Base-by-base conservation (phyloP, 2,329 filamentous ascomycete genomes). In the Botryotinia globosa region DNA sequence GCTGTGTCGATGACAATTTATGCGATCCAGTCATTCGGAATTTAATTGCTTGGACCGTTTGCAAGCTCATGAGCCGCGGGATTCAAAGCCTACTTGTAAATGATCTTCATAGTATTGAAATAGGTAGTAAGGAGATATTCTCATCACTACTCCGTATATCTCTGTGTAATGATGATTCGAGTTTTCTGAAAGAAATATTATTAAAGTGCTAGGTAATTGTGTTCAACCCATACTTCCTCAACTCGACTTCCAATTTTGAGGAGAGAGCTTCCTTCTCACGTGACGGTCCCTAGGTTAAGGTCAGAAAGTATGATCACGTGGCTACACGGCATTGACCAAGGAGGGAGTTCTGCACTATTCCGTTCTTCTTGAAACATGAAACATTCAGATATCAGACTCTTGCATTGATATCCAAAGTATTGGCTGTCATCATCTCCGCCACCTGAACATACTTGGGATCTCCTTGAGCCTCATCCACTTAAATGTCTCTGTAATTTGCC, bases 351-450 rank as follows among this genome's bases (percentile, higher is more conserved):
- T 67, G 8, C 9, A 48, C 48, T 8, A 32, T 56, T 45, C 18
- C 39, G 34, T 9, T n/a, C 67, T 20, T 59, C 6, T 44, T 59
- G 32, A 70, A 70, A 64, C 68, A 51, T 64, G 56, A 70, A 70
- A 70, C 68, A 12, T 37, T 45, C 22, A 59, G 29, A 45, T 39
- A 22, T 64, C 56, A 64, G 22, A 45, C 62, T n/a, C 34, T 51
- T 20, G 7, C 25, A 29, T 63, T 32, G 22, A 45, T 64, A 16
- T 70, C 6, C 32, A 48, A 70, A 63, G 56, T 20, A 70, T 70
- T 70, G 58, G 68, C 29, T 70, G 16, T 51, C 5, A 22, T 56
- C n/a, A 9, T 56, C n/a, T 65, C 25, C 45, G 16, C 45, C 32
- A 39, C 39, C 18, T 62, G 42, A 69, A 63, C 54, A 3, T 51